Evolutionary conservation across 1,284 basidiomycete species (phyloP).

Genomic region (Tilletia horrida): DNA sequence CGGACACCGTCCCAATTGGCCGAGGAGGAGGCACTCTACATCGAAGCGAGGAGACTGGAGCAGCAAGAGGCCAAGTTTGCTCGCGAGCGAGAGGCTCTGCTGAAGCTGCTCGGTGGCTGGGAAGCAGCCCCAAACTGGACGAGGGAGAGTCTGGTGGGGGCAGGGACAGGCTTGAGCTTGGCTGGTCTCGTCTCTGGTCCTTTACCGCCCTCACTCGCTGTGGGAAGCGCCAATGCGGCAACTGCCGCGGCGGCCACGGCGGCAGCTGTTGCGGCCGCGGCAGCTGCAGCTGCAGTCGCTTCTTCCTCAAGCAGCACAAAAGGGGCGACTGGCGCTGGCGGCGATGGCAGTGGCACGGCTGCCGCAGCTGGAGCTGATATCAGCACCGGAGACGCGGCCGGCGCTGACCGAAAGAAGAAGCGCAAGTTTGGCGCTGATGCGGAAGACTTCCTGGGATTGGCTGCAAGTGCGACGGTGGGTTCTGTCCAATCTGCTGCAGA

Average conservation of each 20-base stretch:
- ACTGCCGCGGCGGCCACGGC: constrained; percentile 4
- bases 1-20: constrained; percentile 83
- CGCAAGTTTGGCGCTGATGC: constrained; percentile 15
- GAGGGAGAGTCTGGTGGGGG: constrained; percentile 41
- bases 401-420: constrained; percentile 1
- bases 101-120: constrained; percentile 66
- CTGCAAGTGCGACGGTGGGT: not conserved
- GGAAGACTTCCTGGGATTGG: not conserved
- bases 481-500: constrained; percentile 2
- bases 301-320: no score
- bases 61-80: constrained; percentile 86
- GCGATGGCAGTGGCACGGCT: not conserved
- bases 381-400: not conserved
- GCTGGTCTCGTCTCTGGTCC: not conserved
- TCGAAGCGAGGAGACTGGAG: constrained; percentile 89
- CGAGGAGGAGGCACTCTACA: constrained; percentile 91
- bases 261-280: not conserved
- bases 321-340: no score
- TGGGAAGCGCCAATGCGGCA: constrained; percentile 17
- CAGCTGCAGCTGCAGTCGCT: no score
- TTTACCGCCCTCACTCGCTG: constrained; percentile 3
- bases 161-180: constrained; percentile 42
- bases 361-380: not conserved
- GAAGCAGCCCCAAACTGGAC: constrained; percentile 48
- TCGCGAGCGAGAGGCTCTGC: constrained; percentile 81